Base-by-base conservation (phyloP, 2,329 filamentous ascomycete genomes). In the Paraphaeosphaeria minitans region DNA sequence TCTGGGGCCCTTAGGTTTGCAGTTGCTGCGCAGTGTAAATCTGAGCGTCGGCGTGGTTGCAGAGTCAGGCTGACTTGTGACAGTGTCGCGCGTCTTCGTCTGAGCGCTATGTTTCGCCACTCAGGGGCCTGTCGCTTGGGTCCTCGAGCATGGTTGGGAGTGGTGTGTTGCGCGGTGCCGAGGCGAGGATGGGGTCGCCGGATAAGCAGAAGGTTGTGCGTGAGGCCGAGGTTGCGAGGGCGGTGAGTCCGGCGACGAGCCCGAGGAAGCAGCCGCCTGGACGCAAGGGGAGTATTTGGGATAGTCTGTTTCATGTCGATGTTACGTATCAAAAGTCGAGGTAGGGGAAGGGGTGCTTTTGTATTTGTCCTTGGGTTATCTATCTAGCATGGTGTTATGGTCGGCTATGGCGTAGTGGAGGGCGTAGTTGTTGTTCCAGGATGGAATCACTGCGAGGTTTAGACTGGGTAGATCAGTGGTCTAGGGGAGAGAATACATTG, bases 1-100 rank as follows among this genome's bases (percentile, higher is more conserved):
- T 80, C 53, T 78, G 76, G 75, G 78, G 78, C 66, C 76, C 77
- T 72, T 78, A 74, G 71, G 63, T 72, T 71, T 66, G 63, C 62
- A 62, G 52, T 59, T 65, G 29, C 29, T 31, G 29, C 29, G 29
- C 29, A 31, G 29, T 31, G 66, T 70, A 70, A 67, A 67, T 69
- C 72, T 74, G 70, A 68, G 73, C 67, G 68, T 63, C 64, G 66
- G 61, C 13, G 24, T 33, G 33, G 24, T 45, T 14, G 21, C 24
- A 37, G 50, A 19, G 12, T 29, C 19, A 3, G 39, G 27, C 56
- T 59, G 31, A 53, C 35, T 37, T 27, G 14, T 24, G 35, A 13
- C 45, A 50, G 45, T 35, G n/a, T 14, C 42, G 21, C 43, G 21
- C 19, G 16, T 43, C 51, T 9, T 33, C 46, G 41, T 46, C 45